phyloP scores from a whole-genome alignment of 2,329 filamentous ascomycete species.

The Alternaria incomplexa region DNA sequence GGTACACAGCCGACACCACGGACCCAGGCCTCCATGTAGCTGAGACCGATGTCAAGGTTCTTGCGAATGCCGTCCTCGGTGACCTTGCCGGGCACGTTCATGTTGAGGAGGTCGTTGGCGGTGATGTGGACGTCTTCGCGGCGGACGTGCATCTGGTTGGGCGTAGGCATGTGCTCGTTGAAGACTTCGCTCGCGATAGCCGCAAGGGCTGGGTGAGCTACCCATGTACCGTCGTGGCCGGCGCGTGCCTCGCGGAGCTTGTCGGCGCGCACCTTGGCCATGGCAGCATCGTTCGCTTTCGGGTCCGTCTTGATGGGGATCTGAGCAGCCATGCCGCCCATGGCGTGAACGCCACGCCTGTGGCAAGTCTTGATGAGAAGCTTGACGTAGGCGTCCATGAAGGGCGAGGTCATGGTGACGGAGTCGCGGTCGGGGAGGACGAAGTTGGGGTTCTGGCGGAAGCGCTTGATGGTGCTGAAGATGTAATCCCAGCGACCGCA shows the following conservation, averaged over 20 bases:
- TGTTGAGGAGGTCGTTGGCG: conserved; percentile 92
- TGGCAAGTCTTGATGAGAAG: conserved; percentile 98
- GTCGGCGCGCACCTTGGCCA: conserved; percentile 90
- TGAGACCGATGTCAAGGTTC: conserved; percentile 95
- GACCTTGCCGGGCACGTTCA: conserved; percentile 92
- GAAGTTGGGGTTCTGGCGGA: conserved; percentile 92
- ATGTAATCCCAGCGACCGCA: conserved; percentile 99
- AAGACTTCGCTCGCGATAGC: conserved; percentile 89
- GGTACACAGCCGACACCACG: conserved; percentile 94
- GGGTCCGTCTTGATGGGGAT: conserved; percentile 98
- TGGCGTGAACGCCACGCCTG: conserved; percentile 94
- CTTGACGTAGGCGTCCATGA: conserved; percentile 98
- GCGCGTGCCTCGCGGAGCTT: conserved; percentile 96
- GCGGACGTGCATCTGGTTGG: conserved; percentile 92
- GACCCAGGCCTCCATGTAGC: conserved; percentile 99
- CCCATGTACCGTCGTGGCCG: conserved; percentile 97
- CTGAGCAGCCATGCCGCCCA: conserved; percentile 98
- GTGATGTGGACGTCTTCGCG: conserved; percentile 88
- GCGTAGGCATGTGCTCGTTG: conserved; percentile 98
- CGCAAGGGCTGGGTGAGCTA: conserved; percentile 92
- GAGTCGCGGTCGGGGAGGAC: conserved; percentile 88
- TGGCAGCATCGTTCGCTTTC: conserved; percentile 88
- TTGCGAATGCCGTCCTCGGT: conserved; percentile 96
- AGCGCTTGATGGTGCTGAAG: conserved; percentile 99
- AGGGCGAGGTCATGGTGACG: conserved; percentile 97